These are phyloP conservation scores for Xylariaceae sp. DNA, from an alignment of 2,329 filamentous ascomycete species.

Conservation along the genomic window DNA sequence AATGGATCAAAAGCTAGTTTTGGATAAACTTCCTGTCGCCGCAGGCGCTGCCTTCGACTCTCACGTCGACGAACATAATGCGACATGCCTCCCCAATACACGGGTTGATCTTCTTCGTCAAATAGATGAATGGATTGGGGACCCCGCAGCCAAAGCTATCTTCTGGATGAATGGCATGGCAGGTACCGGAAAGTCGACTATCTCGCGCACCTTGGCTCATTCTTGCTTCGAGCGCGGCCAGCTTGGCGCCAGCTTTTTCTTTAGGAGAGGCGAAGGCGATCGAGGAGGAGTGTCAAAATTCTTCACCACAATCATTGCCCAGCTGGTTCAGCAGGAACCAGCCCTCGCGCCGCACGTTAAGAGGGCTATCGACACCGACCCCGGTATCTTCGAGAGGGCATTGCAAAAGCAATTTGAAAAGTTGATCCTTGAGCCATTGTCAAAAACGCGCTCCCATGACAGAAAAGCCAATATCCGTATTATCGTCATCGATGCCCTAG, in stretches of 20 bases:
- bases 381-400: not conserved
- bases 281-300: not conserved
- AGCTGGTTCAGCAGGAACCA: not conserved
- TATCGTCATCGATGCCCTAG: slow-evolving; percentile 9
- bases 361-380: not conserved
- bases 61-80: slow-evolving; percentile 31
- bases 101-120: slow-evolving; percentile 31
- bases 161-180: slow-evolving; percentile 40
- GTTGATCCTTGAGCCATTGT: slow-evolving; percentile 1
- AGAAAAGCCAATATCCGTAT: not conserved
- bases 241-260: slow-evolving; percentile 39
- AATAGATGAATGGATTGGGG: slow-evolving; percentile 31
- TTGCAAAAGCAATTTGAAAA: slow-evolving; percentile 7
- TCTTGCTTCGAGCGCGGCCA: not conserved
- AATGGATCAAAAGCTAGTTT: slow-evolving; percentile 17
- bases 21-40: slow-evolving; percentile 11
- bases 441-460: not conserved
- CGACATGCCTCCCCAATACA: slow-evolving; percentile 33
- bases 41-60: slow-evolving; percentile 35
- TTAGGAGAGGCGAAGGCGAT: slow-evolving; percentile 32
- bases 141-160: slow-evolving; percentile 23
- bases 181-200: slow-evolving; percentile 40
- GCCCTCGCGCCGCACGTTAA: not conserved
- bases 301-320: slow-evolving; percentile 8
- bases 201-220: slow-evolving; percentile 34